Percentiles rank a stretch among this genome's conserved stretches.
These are phyloP conservation scores for Dactylellina leptospora DNA, from an alignment of 2,329 filamentous ascomycete species.

Conservation along the genomic window DNA sequence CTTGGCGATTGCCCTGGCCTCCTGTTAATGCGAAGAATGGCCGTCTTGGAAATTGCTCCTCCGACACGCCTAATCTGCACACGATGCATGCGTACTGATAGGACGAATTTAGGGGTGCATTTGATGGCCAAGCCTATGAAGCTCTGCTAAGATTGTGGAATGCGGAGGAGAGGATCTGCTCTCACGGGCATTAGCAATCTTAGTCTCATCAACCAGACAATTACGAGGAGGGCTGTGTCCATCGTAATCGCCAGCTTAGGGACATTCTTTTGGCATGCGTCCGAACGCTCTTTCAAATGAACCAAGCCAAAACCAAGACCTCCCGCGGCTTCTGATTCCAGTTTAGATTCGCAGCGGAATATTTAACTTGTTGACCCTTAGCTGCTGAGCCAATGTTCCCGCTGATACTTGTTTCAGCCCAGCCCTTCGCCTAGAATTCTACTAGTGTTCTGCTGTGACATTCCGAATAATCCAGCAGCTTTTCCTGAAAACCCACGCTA, in stretches of 20 bases:
- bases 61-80: not conserved
- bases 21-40: slow-evolving; percentile 5
- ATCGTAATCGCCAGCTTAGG: too few relatives aligned
- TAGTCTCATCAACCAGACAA: not conserved
- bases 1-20: slow-evolving; percentile 14
- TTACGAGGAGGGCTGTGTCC: slow-evolving; percentile 11
- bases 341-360: not conserved
- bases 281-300: not conserved
- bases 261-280: not conserved
- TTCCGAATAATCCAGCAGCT: slow-evolving; percentile 13
- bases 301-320: slow-evolving; percentile 3
- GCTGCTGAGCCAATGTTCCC: slow-evolving; percentile 11
- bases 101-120: not conserved
- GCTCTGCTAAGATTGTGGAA: slow-evolving; percentile 23
- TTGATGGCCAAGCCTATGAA: slow-evolving; percentile 26
- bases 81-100: not conserved
- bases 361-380: not conserved
- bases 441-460: not conserved
- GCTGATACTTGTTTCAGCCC: slow-evolving; percentile 38
- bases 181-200: too few relatives aligned
- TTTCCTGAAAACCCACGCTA: not conserved
- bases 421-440: slow-evolving; percentile 25
- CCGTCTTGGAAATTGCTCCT: slow-evolving; percentile 10
- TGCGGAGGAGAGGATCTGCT: slow-evolving; percentile 14
- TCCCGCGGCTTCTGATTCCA: not conserved